Base-by-base conservation (phyloP, 2,329 filamentous ascomycete genomes). In the Fusarium torulosum region DNA sequence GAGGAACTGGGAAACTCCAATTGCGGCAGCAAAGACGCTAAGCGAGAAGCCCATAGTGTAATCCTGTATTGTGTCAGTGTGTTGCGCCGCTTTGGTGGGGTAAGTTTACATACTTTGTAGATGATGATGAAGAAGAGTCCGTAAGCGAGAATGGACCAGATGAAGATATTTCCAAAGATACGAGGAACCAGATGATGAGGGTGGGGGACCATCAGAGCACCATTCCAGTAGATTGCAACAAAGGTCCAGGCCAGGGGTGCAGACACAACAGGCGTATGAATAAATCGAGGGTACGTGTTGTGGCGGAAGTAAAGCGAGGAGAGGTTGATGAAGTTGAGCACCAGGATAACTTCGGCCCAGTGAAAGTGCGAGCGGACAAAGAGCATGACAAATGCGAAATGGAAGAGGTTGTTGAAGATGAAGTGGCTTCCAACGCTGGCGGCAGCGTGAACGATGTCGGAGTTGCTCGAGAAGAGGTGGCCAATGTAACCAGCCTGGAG, bases 151-250 rank as follows among this genome's bases (percentile, higher is more conserved):
- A 95, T 89, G 25, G 90, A 88, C 94, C 94, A 97, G 74, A 97
- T 91, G 72, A 94, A 93, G 69, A 97, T 83, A 75, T 97, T 97
- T 51, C 92, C 93, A 23, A 96, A 86, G 69, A 97, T 90, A 46
- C 92, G 84, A n/a, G 91, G 90, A 3, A 90, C 84, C 6, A 93
- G 78, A 59, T 82, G 86, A 58, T 89, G 81, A 9, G 88, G 85
- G 75, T 92, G 84, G n/a, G 82, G 82, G n/a, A 95, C 87, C 76
- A 92, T 91, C 46, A 94, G 89, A 20, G 94, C 93, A 10, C 94
- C 94, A 72, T 93, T 92, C 92, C 93, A 97, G 83, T 94, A 95
- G 53, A 97, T 84, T 29, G 92, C 91, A 15, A 95, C 89, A 75
- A 96, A 92, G 15, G 91, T 94, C 92, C 93, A 97, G 15, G 80